Evolutionary conservation across 2,329 filamentous ascomycete species (phyloP).

Genomic region (Chrysosphaeria jannelii): DNA sequence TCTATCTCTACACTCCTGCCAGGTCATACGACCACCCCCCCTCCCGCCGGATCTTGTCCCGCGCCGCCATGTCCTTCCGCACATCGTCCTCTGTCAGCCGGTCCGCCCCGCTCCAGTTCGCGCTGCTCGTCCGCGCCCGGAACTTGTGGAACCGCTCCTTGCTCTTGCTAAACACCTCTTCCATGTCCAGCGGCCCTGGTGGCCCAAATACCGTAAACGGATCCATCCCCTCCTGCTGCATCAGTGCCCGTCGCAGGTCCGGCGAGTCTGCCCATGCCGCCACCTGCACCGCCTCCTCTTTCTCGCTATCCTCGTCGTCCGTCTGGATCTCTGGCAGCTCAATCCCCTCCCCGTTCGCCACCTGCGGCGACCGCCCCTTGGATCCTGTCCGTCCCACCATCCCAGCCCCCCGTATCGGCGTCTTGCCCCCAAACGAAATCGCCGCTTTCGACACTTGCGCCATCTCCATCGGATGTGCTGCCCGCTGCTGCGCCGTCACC

Average conservation of each 20-base stretch:
- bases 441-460: conserved; percentile 66
- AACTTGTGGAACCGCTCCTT: conserved; percentile 69
- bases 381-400: conserved; percentile 29
- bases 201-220: conserved; percentile 69
- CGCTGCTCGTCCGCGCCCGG: conserved; percentile 69
- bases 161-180: conserved; percentile 80
- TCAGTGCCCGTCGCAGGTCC: conserved; percentile 43
- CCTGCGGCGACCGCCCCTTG: conserved; percentile 40
- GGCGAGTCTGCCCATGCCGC: conserved; percentile 77
- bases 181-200: conserved; percentile 69
- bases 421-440: conserved; percentile 60
- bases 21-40: conserved; percentile 58
- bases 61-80: conserved; percentile 43
- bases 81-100: conserved; percentile 68
- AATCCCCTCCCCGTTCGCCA: conserved; percentile 70
- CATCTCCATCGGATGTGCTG: conserved; percentile 47
- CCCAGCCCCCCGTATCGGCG: conserved; percentile 26
- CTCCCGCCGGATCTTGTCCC: conserved; percentile 51
- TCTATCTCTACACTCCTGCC: conserved; percentile 15
- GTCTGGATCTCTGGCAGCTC: conserved; percentile 86
- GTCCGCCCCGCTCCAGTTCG: conserved; percentile 73
- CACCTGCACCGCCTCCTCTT: conserved; percentile 16
- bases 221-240: conserved; percentile 60
- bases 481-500: conserved; percentile 32
- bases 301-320: conserved; percentile 49